Percentiles rank a stretch among this genome's conserved stretches.
Evolutionary conservation across 192 early-diverging fungal species (phyloP).

Genomic region (Podila epigama): DNA sequence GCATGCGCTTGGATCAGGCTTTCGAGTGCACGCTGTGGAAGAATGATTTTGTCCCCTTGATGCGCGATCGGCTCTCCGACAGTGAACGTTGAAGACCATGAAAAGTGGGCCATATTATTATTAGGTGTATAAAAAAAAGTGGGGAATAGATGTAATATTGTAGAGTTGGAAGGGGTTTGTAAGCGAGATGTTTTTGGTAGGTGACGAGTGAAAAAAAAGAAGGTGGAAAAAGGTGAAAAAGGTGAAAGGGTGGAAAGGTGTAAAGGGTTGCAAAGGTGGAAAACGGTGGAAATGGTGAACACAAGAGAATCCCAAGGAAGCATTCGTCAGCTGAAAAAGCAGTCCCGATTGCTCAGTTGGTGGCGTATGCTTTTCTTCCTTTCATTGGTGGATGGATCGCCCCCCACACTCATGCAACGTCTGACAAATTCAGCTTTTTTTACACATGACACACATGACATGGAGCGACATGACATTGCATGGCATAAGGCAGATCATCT

Average conservation of each 20-base stretch:
- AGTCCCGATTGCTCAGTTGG: no score
- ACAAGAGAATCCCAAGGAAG: not conserved
- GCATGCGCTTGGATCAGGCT: conserved; percentile 49
- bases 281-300: not conserved
- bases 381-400: no score
- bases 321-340: no score
- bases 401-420: no score
- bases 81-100: conserved; percentile 45
- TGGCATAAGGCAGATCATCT: no score
- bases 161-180: not conserved
- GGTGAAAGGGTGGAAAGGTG: not conserved
- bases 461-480: no score
- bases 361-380: no score
- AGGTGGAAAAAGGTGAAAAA: conserved; percentile 3
- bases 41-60: conserved; percentile 64
- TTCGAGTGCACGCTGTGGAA: conserved; percentile 60
- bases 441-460: no score
- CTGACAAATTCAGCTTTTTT: no score
- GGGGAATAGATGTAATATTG: not conserved
- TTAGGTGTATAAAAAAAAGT: not conserved
- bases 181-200: no score
- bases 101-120: not conserved
- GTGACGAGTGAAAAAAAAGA: not conserved
- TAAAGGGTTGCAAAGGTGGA: not conserved
- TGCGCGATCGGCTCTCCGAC: conserved; percentile 14